Evolutionary conservation across 2,329 filamentous ascomycete genomes (phyloP).

Genomic region (Colletotrichum echinochloae): DNA sequence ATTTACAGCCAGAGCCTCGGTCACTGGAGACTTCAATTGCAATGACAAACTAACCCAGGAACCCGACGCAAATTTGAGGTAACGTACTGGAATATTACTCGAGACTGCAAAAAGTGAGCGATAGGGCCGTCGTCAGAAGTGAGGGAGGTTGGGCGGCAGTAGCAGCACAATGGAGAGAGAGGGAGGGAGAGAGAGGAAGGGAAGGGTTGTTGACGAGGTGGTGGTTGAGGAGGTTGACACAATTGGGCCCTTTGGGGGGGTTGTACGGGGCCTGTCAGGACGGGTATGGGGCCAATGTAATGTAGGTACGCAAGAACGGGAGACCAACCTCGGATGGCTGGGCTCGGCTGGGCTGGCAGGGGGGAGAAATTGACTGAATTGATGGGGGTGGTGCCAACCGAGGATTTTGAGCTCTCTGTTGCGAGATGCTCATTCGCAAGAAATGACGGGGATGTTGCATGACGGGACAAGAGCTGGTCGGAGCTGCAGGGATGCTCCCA

Average conservation of each 20-base stretch:
- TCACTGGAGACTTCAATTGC: conserved; percentile 31
- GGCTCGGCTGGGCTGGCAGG: conserved; percentile 20
- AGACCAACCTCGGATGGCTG: conserved; percentile 32
- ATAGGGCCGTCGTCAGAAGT: conserved; percentile 29
- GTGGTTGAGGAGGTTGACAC: conserved; percentile 37
- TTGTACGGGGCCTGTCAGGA: conserved; percentile 15
- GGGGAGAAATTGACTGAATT: conserved; percentile 34
- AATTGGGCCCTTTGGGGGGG: conserved; percentile 20
- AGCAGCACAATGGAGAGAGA: conserved; percentile 12
- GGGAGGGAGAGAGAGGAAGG: background rate
- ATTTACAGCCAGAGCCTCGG: conserved; percentile 32
- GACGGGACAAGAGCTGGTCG: conserved; percentile 29
- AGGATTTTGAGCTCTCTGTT: conserved; percentile 34
- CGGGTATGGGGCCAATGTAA: background rate
- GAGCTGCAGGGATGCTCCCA: conserved; percentile 35
- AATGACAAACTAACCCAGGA: conserved; percentile 5
- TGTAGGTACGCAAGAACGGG: conserved; percentile 23
- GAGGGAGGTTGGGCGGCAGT: conserved; percentile 41
- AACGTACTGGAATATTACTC: conserved; percentile 27
- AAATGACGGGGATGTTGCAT: conserved; percentile 32
- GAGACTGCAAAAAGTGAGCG: conserved; percentile 20
- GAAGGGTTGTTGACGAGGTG: conserved; percentile 38
- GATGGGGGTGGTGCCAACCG: conserved; percentile 36
- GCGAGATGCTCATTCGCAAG: conserved; percentile 31
- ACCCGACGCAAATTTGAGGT: background rate